phyloP scores from a whole-genome alignment of 2,329 filamentous ascomycete genomes.

The Penicillium sp. region DNA sequence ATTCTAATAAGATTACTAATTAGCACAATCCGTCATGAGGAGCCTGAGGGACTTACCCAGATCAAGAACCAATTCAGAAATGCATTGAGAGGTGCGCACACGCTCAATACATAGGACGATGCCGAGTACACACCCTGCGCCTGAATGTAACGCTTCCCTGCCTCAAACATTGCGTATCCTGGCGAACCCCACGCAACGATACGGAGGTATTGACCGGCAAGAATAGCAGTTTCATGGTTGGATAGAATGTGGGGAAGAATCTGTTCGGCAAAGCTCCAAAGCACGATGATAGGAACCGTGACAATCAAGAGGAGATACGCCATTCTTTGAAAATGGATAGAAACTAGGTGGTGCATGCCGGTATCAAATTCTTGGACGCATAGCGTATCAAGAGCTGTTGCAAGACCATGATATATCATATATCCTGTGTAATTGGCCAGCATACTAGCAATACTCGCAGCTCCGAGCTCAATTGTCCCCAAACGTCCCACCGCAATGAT shows the following conservation, averaged over 20 bases:
- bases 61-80: slow-evolving; percentile 78
- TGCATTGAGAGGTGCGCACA: slow-evolving; percentile 78
- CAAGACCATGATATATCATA: slow-evolving; percentile 76
- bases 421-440: slow-evolving; percentile 75
- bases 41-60: slow-evolving; percentile 55
- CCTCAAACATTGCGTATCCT: slow-evolving; percentile 73
- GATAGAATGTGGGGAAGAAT: slow-evolving; percentile 70
- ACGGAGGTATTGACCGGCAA: slow-evolving; percentile 72
- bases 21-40: neutral
- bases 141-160: slow-evolving; percentile 79
- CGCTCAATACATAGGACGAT: slow-evolving; percentile 75
- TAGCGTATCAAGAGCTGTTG: slow-evolving; percentile 84
- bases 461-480: slow-evolving; percentile 68
- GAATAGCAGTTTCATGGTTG: slow-evolving; percentile 66
- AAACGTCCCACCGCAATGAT: slow-evolving; percentile 76
- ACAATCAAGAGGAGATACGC: slow-evolving; percentile 71
- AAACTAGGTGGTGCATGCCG: slow-evolving; percentile 82
- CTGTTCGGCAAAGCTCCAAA: slow-evolving; percentile 69
- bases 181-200: slow-evolving; percentile 71
- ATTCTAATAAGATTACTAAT: slow-evolving; percentile 30
- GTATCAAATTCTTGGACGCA: slow-evolving; percentile 90
- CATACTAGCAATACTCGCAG: slow-evolving; percentile 71
- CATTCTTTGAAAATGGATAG: slow-evolving; percentile 78
- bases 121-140: slow-evolving; percentile 79
- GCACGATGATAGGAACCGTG: slow-evolving; percentile 68